Percentiles rank a stretch among this genome's conserved stretches.
These are phyloP conservation scores for Hansfordia pulvinata DNA, from an alignment of 2,329 filamentous ascomycete species.

Conservation along the genomic window DNA sequence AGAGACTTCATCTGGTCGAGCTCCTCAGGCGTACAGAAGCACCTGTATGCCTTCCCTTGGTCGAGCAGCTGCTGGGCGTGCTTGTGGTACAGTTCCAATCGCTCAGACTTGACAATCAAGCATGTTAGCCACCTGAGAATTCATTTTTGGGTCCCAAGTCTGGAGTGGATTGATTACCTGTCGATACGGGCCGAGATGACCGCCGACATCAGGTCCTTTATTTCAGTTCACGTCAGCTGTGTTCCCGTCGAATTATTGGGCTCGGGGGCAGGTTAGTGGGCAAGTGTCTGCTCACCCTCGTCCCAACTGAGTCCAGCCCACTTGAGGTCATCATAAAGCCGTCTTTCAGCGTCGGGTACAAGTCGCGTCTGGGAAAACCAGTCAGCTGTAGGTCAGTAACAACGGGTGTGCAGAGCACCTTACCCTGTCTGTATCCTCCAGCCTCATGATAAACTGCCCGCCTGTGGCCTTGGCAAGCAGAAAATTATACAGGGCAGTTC, in stretches of 20 bases:
- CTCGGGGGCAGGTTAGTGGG: not conserved
- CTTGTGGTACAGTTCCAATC: slow-evolving; percentile 56
- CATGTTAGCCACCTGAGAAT: not conserved
- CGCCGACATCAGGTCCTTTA: slow-evolving; percentile 64
- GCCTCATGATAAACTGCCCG: slow-evolving; percentile 78
- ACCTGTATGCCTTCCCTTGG: slow-evolving; percentile 71
- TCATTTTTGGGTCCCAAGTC: not conserved
- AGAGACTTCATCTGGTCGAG: slow-evolving; percentile 53
- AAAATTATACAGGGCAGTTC: slow-evolving; percentile 93
- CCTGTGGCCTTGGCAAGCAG: slow-evolving; percentile 77
- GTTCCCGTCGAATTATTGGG: not conserved
- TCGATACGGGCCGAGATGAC: slow-evolving; percentile 73
- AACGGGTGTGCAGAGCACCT: slow-evolving; percentile 10
- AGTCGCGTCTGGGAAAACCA: slow-evolving; percentile 53
- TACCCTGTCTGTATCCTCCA: slow-evolving; percentile 93
- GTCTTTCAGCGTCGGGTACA: slow-evolving; percentile 64
- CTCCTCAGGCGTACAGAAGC: slow-evolving; percentile 71
- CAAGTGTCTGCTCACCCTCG: slow-evolving; percentile 47
- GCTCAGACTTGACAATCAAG: slow-evolving; percentile 49
- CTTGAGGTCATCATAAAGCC: slow-evolving; percentile 63
- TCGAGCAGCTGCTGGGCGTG: slow-evolving; percentile 58
- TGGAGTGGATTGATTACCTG: slow-evolving; percentile 37
- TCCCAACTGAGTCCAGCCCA: slow-evolving; percentile 93
- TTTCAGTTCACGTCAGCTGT: slow-evolving; percentile 5
- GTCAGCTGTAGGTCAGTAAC: slow-evolving; percentile 14